A percentile compares a stretch with the other conserved stretches of the same genome.
Evolutionary conservation across 2,329 filamentous ascomycete species (phyloP).

Genomic region (Xylariaceae sp.): DNA sequence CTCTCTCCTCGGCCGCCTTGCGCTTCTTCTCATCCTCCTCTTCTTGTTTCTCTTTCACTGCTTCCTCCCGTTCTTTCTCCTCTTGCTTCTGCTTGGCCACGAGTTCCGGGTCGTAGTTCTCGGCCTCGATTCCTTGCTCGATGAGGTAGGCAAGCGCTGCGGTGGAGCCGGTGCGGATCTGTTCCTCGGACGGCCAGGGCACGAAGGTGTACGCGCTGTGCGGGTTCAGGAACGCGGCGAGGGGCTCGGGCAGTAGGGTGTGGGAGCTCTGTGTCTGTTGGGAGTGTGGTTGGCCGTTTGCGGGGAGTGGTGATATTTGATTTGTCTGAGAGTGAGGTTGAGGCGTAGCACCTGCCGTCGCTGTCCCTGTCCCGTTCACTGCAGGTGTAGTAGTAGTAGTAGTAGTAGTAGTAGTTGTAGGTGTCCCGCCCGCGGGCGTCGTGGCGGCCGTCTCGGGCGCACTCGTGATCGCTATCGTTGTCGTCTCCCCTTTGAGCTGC

Average conservation of each 20-base stretch:
- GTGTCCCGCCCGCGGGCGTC: constrained; percentile 23
- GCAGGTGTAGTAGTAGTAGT: too few relatives aligned
- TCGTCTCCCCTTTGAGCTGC: constrained; percentile 15
- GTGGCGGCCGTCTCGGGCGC: constrained; percentile 25
- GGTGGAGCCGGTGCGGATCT: constrained; percentile 64
- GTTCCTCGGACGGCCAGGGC: constrained; percentile 70
- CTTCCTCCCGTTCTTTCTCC: constrained; percentile 46
- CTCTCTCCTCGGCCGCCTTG: constrained; percentile 40
- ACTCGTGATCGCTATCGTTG: too few relatives aligned
- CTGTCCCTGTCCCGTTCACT: too few relatives aligned
- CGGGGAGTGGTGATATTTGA: not conserved
- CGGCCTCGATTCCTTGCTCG: constrained; percentile 58
- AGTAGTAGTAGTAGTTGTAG: too few relatives aligned
- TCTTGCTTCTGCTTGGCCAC: too few relatives aligned
- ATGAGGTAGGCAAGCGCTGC: constrained; percentile 57
- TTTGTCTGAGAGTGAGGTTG: constrained; percentile 3
- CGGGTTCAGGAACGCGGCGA: constrained; percentile 50
- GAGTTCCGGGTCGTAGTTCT: constrained; percentile 54
- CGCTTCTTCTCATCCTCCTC: constrained; percentile 43
- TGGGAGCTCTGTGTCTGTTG: constrained; percentile 22
- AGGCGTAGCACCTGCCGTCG: constrained; percentile 2
- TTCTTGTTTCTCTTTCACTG: constrained; percentile 44
- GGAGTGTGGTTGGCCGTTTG: too few relatives aligned
- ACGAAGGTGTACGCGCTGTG: constrained; percentile 57
- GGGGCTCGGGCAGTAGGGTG: constrained; percentile 43